Evolutionary conservation across 2,329 filamentous ascomycete species (phyloP), one percentile per base, ranked within the genome.

Genomic region (Cercospora sesami): DNA sequence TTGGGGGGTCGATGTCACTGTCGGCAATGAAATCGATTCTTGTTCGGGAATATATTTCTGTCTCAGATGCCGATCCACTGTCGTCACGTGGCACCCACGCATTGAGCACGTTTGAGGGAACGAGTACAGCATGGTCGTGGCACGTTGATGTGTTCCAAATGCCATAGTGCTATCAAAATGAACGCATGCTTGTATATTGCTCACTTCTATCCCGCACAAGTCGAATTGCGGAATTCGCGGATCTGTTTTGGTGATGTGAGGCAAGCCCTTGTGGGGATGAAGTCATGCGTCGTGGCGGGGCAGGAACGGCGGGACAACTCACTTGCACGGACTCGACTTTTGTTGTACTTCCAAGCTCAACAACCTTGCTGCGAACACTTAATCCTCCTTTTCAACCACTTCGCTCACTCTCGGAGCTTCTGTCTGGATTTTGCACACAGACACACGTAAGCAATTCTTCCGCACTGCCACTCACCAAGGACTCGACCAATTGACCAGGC

Each of bases 1-100:
- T 48, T 48, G 23, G 42, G 42, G 42, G 23, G 23, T 28, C 21
- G 48, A 28, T 26, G 48, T 16, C 48, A 28, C 14, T 45, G 53
- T 60, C 63, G 53, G 63, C 30, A 59, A 60, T 36, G 63, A 28
- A 59, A 65, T 45, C 55, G 63, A 58, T 59, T 65, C 39, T 65
- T 58, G 63, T 60, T 60, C 63, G 23, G 28, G 18, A 59, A 12
- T 12, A 53, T 28, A 28, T 53, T 53, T 23, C 48, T 23, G 48
- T 55, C 28, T 62, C 60, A 62, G 28, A 51, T 39, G 60, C 60
- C 60, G 60, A 62, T 31, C 21, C 36, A 53, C 48, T 28, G 10
- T 53, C 48, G 14, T 53, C 48, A 53, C 48, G 48, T 30, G 48
- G 48, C 48, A 12, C 3, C 23, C 18, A 53, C 48, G 23, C 33